These are phyloP conservation scores for Rhodotorula babjevae DNA, from an alignment of 768 basidiomycete species.

Conservation along the genomic window DNA sequence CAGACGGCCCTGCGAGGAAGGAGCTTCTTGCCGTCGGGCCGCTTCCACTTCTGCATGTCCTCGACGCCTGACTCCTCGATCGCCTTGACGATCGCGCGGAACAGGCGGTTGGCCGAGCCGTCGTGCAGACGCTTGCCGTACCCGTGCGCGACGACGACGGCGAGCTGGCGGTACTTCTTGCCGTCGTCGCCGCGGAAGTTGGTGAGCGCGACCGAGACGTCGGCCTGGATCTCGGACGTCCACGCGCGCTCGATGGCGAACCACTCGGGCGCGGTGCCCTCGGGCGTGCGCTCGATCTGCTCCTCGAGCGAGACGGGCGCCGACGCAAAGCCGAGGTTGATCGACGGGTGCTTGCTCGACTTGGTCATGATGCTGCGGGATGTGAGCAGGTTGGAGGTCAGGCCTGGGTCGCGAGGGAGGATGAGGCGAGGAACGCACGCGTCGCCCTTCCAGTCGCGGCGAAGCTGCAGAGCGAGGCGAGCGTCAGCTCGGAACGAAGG, in stretches of 20 bases:
- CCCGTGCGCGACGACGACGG: slow-evolving; percentile 37
- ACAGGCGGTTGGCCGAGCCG: slow-evolving; percentile 18
- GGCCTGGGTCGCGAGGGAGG: neutral
- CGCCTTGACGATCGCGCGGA: slow-evolving; percentile 16
- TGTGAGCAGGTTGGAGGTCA: neutral
- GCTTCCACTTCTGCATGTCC: slow-evolving; percentile 25
- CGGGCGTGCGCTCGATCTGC: slow-evolving; percentile 37
- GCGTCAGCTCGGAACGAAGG: too few species aligned
- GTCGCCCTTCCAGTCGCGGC: slow-evolving; percentile 39
- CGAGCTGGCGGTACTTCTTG: slow-evolving; percentile 30
- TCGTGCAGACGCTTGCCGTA: slow-evolving; percentile 24
- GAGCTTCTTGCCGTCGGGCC: slow-evolving; percentile 30
- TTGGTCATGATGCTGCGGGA: slow-evolving; percentile 17
- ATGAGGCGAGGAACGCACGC: slow-evolving; percentile 1
- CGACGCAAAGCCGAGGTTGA: slow-evolving; percentile 32
- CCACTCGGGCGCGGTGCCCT: slow-evolving; percentile 57
- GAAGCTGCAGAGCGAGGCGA: neutral
- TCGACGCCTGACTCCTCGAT: slow-evolving; percentile 13
- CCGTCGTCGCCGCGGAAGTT: slow-evolving; percentile 20
- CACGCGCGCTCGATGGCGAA: slow-evolving; percentile 36
- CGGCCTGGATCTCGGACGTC: slow-evolving; percentile 34
- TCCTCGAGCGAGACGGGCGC: slow-evolving; percentile 34
- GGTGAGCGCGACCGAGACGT: slow-evolving; percentile 32
- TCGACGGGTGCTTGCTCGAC: slow-evolving; percentile 18
- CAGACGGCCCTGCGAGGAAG: slow-evolving; percentile 26